Base-by-base conservation (phyloP, 352 stramenopile genomes). In the Phytophthora rubi region DNA sequence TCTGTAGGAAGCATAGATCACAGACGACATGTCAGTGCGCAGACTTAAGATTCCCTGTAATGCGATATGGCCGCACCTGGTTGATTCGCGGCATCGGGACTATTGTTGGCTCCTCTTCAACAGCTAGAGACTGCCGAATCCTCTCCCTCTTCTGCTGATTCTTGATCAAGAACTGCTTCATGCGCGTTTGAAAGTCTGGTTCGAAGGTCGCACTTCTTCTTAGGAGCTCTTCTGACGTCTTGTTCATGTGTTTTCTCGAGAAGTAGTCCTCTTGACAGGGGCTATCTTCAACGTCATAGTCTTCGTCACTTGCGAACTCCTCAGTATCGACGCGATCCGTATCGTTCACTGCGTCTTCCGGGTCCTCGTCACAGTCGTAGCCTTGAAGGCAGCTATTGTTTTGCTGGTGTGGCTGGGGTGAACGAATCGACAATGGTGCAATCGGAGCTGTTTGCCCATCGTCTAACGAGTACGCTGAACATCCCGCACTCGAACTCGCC, bases 121-220 rank as follows among this genome's bases (percentile, higher is more conserved):
- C 60, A 12, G 63, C 66, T 13, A 86, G 39, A 30, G 76, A 71
- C 6, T 82, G 68, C 13, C 75, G 80, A 53, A 91, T 76, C 45
- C 75, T 75, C 37, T 88, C 75, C 52, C 74, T 86, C 42, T 82
- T 88, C 35, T 76, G 67, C 21, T 79, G 62, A 26, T 72, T 82
- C 49, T 85, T 88, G 16, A 76, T 60, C 33, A 85, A 62, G 32
- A 85, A 89, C 26, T 81, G 65, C 21, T 75, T 78, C 78, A 93
- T 82, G 7, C 85, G 82, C 12, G 66, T 70, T 35, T 92, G 85
- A 45, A 93, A 92, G 45, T 91, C 71, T 0, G 81, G 74, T 48
- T 91, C 81, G 45, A 88, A 89, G 44, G 77, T 81, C 16, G 66
- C 44, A 48, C 83, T 91, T 52, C 71, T 67, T 10, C 72, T 71